Conservation (phyloP, 208 protist genomes). For the Vickermania spadyakhi region DNA sequence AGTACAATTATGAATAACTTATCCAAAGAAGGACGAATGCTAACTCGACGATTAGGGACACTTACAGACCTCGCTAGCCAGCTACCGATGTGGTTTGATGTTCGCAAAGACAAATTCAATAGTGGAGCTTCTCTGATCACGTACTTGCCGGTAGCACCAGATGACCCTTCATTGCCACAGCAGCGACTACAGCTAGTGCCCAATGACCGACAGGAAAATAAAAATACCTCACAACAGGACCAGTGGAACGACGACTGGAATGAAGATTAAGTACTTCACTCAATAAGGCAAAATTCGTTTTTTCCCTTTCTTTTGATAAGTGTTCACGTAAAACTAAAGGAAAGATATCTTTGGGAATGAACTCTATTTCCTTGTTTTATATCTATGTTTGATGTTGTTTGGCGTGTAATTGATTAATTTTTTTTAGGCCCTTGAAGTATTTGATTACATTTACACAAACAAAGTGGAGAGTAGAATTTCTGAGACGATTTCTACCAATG, state of each 20-base stretch:
- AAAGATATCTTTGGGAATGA: background rate
- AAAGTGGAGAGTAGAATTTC: too few relatives aligned
- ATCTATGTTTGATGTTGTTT: too few relatives aligned
- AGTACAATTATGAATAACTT: constrained; percentile 26
- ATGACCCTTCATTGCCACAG: background rate
- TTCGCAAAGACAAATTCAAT: constrained; percentile 31
- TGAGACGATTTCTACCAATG: too few relatives aligned
- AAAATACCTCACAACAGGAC: too few relatives aligned
- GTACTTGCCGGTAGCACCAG: constrained; percentile 37
- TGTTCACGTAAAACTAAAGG: too few relatives aligned
- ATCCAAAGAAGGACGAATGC: constrained; percentile 23
- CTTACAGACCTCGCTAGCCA: constrained; percentile 38
- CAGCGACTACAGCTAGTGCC: background rate
- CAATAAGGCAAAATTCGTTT: too few relatives aligned
- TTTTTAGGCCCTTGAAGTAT: too few relatives aligned
- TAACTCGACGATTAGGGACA: constrained; percentile 42
- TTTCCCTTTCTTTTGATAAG: too few relatives aligned
- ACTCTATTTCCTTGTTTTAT: background rate
- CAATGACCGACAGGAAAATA: background rate
- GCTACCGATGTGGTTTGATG: constrained; percentile 79
- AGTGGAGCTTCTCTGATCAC: constrained; percentile 48
- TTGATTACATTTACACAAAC: too few relatives aligned
- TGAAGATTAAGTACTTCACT: constrained; percentile 15
- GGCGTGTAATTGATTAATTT: too few relatives aligned
- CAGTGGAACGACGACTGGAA: constrained; percentile 27